Evolutionary conservation across 352 stramenopile genomes (phyloP).

Genomic region (Pythium inflatum): DNA sequence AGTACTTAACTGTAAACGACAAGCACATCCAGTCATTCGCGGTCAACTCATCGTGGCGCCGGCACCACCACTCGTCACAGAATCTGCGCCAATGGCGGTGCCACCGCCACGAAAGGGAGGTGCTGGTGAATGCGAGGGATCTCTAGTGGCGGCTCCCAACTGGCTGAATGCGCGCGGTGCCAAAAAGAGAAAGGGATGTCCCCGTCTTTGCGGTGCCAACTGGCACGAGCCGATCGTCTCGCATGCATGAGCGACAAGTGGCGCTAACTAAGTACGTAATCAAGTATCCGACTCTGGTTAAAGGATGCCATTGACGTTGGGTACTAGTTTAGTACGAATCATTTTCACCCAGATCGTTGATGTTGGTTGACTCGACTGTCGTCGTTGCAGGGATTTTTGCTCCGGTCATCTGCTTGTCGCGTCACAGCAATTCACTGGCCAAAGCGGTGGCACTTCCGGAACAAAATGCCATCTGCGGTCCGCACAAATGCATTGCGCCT

Average conservation of each 20-base stretch:
- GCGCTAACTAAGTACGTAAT: too few relatives aligned
- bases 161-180: not conserved
- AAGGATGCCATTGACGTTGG: too few relatives aligned
- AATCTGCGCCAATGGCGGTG: not conserved
- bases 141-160: too few relatives aligned
- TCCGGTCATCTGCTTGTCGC: conserved; percentile 5
- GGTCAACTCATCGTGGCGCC: not conserved
- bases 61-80: not conserved
- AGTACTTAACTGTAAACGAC: too few relatives aligned
- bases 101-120: too few relatives aligned
- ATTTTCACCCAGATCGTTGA: too few relatives aligned
- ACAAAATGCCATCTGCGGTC: not conserved
- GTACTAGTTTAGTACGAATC: too few relatives aligned
- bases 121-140: too few relatives aligned
- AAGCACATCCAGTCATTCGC: not conserved
- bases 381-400: not conserved
- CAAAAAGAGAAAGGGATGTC: not conserved
- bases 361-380: not conserved
- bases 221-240: too few relatives aligned
- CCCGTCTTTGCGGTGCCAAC: not conserved
- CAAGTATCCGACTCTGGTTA: too few relatives aligned
- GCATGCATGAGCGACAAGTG: too few relatives aligned
- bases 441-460: conserved; percentile 11
- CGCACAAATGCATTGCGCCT: not conserved
- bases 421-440: too few relatives aligned